Evolutionary conservation across 1,139 yeast species (phyloP).

Genomic region (Schwanniomyces etchellsii): DNA sequence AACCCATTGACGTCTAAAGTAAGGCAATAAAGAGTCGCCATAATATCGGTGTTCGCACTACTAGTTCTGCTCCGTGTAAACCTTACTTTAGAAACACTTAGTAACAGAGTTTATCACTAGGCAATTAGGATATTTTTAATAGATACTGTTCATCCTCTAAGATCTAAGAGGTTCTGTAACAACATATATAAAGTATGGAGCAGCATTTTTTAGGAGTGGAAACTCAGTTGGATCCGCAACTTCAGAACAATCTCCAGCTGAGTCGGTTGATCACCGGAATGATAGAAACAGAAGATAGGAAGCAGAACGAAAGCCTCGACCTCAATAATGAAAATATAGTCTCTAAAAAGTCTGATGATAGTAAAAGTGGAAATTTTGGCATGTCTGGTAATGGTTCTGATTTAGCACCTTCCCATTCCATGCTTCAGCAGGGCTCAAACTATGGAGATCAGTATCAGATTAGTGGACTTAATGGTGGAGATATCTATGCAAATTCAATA

Average conservation of each 20-base stretch:
- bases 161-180: too few relatives aligned
- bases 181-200: constrained; percentile 26
- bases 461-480: not conserved
- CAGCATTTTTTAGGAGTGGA: constrained; percentile 30
- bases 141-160: too few relatives aligned
- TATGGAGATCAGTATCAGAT: not conserved
- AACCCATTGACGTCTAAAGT: too few relatives aligned
- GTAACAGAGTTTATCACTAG: too few relatives aligned
- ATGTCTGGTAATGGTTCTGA: not conserved
- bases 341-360: not conserved
- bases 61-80: too few relatives aligned
- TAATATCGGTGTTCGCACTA: too few relatives aligned
- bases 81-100: too few relatives aligned
- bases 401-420: not conserved
- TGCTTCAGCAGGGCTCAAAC: not conserved
- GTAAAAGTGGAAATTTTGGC: not conserved
- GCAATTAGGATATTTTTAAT: too few relatives aligned
- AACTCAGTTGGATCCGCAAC: constrained; percentile 19
- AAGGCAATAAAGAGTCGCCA: too few relatives aligned
- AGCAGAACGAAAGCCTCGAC: not conserved
- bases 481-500: not conserved
- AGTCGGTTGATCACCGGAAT: not conserved
- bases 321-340: not conserved
- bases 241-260: constrained; percentile 6
- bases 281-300: not conserved